phyloP scores from a whole-genome alignment of 2,329 filamentous ascomycete genomes.

The Didymosphaeria variabile region DNA sequence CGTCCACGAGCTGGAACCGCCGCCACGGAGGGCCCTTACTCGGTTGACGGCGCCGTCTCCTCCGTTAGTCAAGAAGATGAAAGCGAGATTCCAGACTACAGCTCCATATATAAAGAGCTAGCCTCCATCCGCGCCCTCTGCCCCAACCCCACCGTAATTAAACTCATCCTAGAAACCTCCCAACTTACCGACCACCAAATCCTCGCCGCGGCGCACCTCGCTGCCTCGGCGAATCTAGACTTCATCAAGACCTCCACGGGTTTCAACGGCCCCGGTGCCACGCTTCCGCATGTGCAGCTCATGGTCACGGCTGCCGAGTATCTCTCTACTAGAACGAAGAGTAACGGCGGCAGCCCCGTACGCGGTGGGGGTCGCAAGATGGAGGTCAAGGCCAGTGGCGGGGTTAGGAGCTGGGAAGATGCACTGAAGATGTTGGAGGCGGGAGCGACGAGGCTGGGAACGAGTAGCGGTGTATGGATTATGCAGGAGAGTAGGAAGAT shows the following conservation, averaged over 20 bases:
- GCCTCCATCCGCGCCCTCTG: slow-evolving; percentile 60
- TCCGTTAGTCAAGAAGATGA: slow-evolving; percentile 26
- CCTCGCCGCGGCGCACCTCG: slow-evolving; percentile 62
- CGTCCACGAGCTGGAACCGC: slow-evolving; percentile 22
- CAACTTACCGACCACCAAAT: slow-evolving; percentile 60
- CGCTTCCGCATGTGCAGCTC: slow-evolving; percentile 60
- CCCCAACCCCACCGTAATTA: slow-evolving; percentile 55
- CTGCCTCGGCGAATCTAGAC: slow-evolving; percentile 63
- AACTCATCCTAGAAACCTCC: slow-evolving; percentile 68
- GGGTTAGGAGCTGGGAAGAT: slow-evolving; percentile 61
- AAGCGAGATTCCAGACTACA: slow-evolving; percentile 52
- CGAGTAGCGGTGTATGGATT: slow-evolving; percentile 65
- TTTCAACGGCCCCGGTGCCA: slow-evolving; percentile 65
- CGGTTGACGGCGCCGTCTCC: slow-evolving; percentile 21
- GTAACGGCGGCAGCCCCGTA: slow-evolving; percentile 29
- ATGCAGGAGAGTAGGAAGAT: slow-evolving; percentile 56
- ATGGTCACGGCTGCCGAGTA: slow-evolving; percentile 62
- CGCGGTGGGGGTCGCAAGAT: slow-evolving; percentile 44
- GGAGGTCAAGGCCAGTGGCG: slow-evolving; percentile 68
- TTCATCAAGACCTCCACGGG: slow-evolving; percentile 70
- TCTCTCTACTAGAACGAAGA: slow-evolving; percentile 45
- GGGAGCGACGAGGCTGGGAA: slow-evolving; percentile 65
- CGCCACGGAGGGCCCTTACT: slow-evolving; percentile 28
- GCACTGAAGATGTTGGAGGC: slow-evolving; percentile 64
- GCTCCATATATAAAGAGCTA: slow-evolving; percentile 62